Conservation (phyloP, 768 basidiomycete genomes). For the Termitomyces sp. region DNA sequence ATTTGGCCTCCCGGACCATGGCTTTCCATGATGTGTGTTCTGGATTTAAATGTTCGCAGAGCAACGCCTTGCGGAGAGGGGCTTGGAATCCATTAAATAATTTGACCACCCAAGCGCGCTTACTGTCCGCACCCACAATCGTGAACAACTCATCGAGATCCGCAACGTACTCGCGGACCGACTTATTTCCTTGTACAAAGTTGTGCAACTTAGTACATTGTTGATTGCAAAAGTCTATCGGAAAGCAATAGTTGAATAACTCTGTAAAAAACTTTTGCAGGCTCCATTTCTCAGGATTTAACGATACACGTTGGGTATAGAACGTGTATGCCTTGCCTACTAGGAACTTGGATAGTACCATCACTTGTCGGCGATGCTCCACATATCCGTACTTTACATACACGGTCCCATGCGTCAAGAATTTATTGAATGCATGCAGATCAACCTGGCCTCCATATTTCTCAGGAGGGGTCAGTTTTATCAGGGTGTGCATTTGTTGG, state of each 20-base stretch:
- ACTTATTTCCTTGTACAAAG: background rate
- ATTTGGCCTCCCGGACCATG: too few relatives aligned
- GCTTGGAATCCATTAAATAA: background rate
- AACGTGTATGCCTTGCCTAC: too few relatives aligned
- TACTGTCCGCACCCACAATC: background rate
- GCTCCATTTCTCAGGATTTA: background rate
- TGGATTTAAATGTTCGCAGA: background rate
- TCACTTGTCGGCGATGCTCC: too few relatives aligned
- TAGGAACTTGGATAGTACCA: too few relatives aligned
- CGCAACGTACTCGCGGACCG: background rate
- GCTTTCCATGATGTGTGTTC: background rate
- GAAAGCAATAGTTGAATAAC: background rate
- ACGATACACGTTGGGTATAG: too few relatives aligned
- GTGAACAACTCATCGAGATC: background rate
- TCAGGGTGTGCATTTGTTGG: too few relatives aligned
- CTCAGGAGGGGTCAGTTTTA: too few relatives aligned
- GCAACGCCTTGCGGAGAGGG: background rate
- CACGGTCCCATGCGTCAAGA: too few relatives aligned
- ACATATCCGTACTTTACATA: too few relatives aligned
- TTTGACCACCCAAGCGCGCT: background rate
- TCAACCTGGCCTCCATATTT: too few relatives aligned
- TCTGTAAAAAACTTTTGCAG: background rate
- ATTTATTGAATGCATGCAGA: too few relatives aligned
- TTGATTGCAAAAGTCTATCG: background rate
- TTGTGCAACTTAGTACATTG: background rate